A percentile compares a stretch with the other conserved stretches of the same genome.
phyloP scores from a whole-genome alignment of 2,329 filamentous ascomycete genomes.

The Chaetothyriales sp. region DNA sequence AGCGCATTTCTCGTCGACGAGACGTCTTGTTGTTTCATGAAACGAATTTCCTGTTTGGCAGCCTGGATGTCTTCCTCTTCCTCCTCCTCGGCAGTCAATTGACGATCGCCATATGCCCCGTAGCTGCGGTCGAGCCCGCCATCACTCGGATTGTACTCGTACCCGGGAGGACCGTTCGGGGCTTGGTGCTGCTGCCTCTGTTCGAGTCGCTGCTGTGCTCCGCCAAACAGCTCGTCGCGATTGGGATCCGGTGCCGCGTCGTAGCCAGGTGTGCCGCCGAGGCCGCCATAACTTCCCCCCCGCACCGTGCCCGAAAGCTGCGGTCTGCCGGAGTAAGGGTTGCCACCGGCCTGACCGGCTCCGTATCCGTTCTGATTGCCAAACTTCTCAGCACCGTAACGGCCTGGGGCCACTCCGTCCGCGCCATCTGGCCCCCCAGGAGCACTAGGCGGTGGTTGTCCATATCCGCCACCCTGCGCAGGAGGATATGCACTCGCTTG shows the following conservation, averaged over 20 bases:
- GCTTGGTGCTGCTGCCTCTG: conserved; percentile 27
- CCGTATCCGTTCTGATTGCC: conserved; percentile 37
- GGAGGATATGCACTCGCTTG: conserved; percentile 1
- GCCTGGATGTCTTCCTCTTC: conserved; percentile 57
- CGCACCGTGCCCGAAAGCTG: conserved; percentile 29
- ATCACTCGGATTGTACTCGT: conserved; percentile 20
- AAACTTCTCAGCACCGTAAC: conserved; percentile 28
- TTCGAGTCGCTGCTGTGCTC: conserved; percentile 36
- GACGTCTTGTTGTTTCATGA: conserved; percentile 64
- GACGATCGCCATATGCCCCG: conserved; percentile 48
- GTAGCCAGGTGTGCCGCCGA: conserved; percentile 35
- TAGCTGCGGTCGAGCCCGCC: conserved; percentile 26
- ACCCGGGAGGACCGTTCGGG: conserved; percentile 19
- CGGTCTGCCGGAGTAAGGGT: conserved; percentile 19
- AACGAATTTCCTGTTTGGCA: conserved; percentile 58
- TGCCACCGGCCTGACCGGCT: conserved; percentile 26
- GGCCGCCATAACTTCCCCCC: conserved; percentile 40
- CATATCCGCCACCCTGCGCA: background rate
- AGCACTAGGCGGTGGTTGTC: conserved; percentile 10
- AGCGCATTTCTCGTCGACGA: conserved; percentile 56
- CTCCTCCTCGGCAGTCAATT: conserved; percentile 69
- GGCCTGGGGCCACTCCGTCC: conserved; percentile 15
- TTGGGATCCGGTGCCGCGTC: conserved; percentile 39
- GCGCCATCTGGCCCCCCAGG: conserved; percentile 18
- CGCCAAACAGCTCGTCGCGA: conserved; percentile 44